Evolutionary conservation across 2,329 filamentous ascomycete species (phyloP).

Genomic region (Colletotrichum sp.): DNA sequence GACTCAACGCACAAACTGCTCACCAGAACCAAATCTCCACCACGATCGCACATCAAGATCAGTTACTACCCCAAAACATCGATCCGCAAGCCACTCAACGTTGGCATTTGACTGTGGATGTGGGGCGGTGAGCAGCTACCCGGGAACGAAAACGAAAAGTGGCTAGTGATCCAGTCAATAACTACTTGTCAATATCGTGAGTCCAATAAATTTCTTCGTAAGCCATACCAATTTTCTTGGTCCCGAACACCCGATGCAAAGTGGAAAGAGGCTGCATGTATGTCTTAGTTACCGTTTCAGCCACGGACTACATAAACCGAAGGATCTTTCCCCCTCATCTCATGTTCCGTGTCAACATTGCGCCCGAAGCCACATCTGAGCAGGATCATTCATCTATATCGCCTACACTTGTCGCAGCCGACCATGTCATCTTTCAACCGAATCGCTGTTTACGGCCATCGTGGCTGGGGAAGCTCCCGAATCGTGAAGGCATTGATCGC

Average conservation of each 20-base stretch:
- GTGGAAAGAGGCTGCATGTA: neutral
- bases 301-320: neutral
- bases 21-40: neutral
- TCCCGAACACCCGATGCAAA: neutral
- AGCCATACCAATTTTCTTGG: neutral
- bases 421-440: constrained; percentile 1
- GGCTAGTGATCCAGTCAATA: neutral
- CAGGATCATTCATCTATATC: neutral
- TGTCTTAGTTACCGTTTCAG: neutral
- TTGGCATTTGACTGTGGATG: neutral
- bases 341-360: neutral
- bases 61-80: neutral
- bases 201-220: neutral
- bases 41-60: neutral
- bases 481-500: constrained; percentile 27
- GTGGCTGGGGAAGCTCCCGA: constrained; percentile 29
- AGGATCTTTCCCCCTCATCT: neutral
- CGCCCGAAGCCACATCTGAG: neutral
- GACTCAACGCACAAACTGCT: neutral
- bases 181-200: neutral
- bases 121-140: neutral
- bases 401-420: neutral
- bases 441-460: constrained; percentile 32
- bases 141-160: neutral
- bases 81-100: neutral